Evolutionary conservation across 2,329 filamentous ascomycete species (phyloP), one percentile per base, ranked within the genome.

Genomic region (Arthrobotrys megalospora): DNA sequence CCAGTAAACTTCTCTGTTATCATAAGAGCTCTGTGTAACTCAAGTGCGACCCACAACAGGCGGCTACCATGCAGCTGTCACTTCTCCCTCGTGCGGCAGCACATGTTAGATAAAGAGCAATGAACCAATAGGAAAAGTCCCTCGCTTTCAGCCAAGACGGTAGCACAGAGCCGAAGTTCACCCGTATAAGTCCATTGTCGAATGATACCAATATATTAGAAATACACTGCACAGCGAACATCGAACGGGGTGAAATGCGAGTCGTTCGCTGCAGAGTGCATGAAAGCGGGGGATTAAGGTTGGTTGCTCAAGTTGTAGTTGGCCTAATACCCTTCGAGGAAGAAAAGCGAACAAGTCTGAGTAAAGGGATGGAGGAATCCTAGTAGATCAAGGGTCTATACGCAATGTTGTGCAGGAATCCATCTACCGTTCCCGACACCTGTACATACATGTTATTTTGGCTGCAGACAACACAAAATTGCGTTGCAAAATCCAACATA

Each of bases 1-100:
- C 64, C 16, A 60, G 41, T 28, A 55, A 43, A 8, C 19, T 16
- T 53, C 50, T 45, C n/a, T 24, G 43, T 38, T 55, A 28, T 53
- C 5, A 60, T 60, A 60, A 60, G 55, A 60, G 55, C 55, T 60
- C 55, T 60, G 55, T 60, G 55, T 60, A 60, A 60, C 53, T 58
- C 55, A 28, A 43, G 55, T 60, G 11, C 55, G 36, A 60, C 55
- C 55, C 55, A 60, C 55, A 60, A 60, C 36, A 43, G 55, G 55
- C 55, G 55, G 55, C 43, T 60, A 60, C 55, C 36, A 43, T 60
- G 55, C 55, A 60, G 55, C 34, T 60, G 55, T 60, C 55, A 60
- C 55, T 38, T 38, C 52, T 60, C 11, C 36, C 19, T 60, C 36
- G 53, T 60, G 53, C 55, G 36, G 36, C 55, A 60, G 55, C 55